Percentiles rank a stretch among this genome's conserved stretches.
These are phyloP conservation scores for Pythium guiyangense DNA, from an alignment of 352 stramenopile genomes.

Conservation along the genomic window DNA sequence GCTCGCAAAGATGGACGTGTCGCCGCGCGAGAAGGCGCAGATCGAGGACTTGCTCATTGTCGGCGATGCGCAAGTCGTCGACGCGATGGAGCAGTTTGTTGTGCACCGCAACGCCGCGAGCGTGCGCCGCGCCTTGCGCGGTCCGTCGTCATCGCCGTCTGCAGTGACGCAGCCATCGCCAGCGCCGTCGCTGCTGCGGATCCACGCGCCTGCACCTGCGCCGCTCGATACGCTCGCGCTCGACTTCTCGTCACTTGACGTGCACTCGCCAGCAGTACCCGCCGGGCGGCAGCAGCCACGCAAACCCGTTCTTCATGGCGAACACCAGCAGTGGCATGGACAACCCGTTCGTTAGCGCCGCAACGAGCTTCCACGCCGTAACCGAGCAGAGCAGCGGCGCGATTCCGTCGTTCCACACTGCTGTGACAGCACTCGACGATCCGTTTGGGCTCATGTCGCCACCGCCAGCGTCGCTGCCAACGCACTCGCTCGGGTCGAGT, in stretches of 20 bases:
- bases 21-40: conserved; percentile 45
- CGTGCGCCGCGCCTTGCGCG: conserved; percentile 44
- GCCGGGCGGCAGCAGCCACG: conserved; percentile 3
- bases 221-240: conserved; percentile 46
- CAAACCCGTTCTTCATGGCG: conserved; percentile 41
- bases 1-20: conserved; percentile 68
- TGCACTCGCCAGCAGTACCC: conserved; percentile 33
- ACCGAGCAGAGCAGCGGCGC: conserved; percentile 13
- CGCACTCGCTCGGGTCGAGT: background rate
- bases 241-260: conserved; percentile 47
- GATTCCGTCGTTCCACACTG: conserved; percentile 9
- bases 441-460: conserved; percentile 5
- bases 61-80: conserved; percentile 68
- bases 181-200: no score
- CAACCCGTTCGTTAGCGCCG: conserved; percentile 41
- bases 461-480: background rate
- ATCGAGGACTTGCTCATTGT: conserved; percentile 71
- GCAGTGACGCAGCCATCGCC: background rate
- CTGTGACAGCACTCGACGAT: conserved; percentile 22
- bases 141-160: conserved; percentile 15
- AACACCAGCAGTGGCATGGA: conserved; percentile 4
- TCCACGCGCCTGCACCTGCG: background rate
- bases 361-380: conserved; percentile 23
- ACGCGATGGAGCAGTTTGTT: conserved; percentile 78
- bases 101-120: conserved; percentile 45